Base-by-base conservation (phyloP, 805 yeast species). In the Maudiozyma saulgeensis region DNA sequence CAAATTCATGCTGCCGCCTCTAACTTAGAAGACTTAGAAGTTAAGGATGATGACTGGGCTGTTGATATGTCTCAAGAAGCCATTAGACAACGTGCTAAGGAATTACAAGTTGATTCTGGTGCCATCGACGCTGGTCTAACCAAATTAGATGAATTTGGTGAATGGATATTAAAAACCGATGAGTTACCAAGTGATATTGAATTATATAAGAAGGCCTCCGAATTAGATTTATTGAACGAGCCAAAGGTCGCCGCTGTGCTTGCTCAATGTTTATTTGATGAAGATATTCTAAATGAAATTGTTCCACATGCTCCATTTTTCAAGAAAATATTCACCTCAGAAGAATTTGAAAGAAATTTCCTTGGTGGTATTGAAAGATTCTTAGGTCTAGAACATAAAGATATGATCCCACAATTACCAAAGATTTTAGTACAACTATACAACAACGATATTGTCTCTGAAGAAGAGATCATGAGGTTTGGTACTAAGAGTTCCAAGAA, bases 11-110 rank as follows among this genome's bases (percentile, higher is more conserved):
- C 93, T 43, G 95, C 86, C 67, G 95, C 93, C 19, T 83, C 88
- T 12, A 78, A 75, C 39, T 73, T 86, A 51, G 78, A 78, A 45
- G 78, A 80, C 51, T 81, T 78, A 53, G 75, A 70, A 44, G 84
- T 86, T 48, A 82, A 82, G 55, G 96, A 89, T 64, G 97, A 87
- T 58, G 96, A 87, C 57, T 91, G 98, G 98, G 88, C 96, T 18
- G 96, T 90, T 41, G 99, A 91, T 68, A 87, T 90, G 79, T 86
- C 96, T 45, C 93, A 87, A 68, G 98, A 89, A 71, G 98, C 98
- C 51, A 87, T 91, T 56, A 82, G 84, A 64, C 88, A 86, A 43
- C 86, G 99, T 71, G 96, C 96, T 43, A 73, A 80, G 60, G 95
- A 87, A 67, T 76, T 89, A 56, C 95, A 88, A 69, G 88, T 82